These are phyloP conservation scores for Eutrema japonicum DNA, from an alignment of 345 rosid genomes.

Conservation along the genomic window DNA sequence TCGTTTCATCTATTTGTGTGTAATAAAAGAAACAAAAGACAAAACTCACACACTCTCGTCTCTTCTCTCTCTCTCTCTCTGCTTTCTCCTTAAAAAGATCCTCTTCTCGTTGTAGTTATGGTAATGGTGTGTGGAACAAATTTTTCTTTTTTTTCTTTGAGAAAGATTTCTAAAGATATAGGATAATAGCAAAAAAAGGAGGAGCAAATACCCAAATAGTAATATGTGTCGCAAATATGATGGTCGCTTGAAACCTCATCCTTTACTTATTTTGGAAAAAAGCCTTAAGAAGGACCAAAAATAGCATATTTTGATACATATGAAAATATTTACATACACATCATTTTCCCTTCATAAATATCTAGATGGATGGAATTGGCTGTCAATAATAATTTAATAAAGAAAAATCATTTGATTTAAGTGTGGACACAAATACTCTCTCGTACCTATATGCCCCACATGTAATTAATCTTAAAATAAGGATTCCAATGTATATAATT, in stretches of 20 bases:
- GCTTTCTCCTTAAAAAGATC: slow-evolving; percentile 41
- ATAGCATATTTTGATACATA: slow-evolving; percentile 37
- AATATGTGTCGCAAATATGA: slow-evolving; percentile 42
- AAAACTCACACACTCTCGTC: slow-evolving; percentile 28
- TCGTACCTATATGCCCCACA: slow-evolving; percentile 8
- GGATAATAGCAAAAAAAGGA: slow-evolving; percentile 7
- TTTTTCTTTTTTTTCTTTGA: neutral
- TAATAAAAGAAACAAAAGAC: slow-evolving; percentile 42
- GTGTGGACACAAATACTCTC: slow-evolving; percentile 41
- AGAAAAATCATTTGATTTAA: neutral
- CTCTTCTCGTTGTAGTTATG: slow-evolving; percentile 44
- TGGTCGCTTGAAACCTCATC: slow-evolving; percentile 45
- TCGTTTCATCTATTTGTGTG: slow-evolving; percentile 45
- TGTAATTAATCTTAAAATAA: slow-evolving; percentile 16
- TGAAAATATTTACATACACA: slow-evolving; percentile 35
- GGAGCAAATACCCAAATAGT: slow-evolving; percentile 7
- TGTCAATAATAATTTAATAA: slow-evolving; percentile 29
- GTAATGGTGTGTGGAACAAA: slow-evolving; percentile 32
- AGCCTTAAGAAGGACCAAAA: slow-evolving; percentile 33
- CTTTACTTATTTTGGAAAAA: slow-evolving; percentile 61
- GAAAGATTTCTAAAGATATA: slow-evolving; percentile 3
- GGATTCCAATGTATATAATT: neutral
- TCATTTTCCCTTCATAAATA: slow-evolving; percentile 37
- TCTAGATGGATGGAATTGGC: slow-evolving; percentile 20
- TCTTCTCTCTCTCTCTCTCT: slow-evolving; percentile 30